phyloP scores from a whole-genome alignment of 2,329 filamentous ascomycete genomes.

The Pseudogymnoascus sp. region DNA sequence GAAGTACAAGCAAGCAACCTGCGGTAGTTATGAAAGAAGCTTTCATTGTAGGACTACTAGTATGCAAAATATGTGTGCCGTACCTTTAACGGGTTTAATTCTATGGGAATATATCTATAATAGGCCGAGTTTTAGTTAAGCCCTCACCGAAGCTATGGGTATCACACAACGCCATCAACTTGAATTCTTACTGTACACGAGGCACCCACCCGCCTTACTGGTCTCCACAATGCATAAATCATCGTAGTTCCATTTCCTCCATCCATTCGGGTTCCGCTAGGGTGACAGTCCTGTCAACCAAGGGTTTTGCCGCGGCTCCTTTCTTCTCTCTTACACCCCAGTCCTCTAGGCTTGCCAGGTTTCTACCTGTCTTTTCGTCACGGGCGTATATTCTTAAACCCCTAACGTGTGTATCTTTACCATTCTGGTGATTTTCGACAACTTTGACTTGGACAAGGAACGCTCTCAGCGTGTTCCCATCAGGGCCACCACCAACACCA shows the following conservation, averaged over 20 bases:
- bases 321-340: neutral
- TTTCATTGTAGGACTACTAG: neutral
- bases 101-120: neutral
- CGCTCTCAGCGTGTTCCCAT: constrained; percentile 69
- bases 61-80: neutral
- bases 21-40: neutral
- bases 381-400: constrained; percentile 75
- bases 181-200: neutral
- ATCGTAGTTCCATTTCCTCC: constrained; percentile 28
- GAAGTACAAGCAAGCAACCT: neutral
- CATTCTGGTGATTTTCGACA: constrained; percentile 96
- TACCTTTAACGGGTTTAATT: neutral
- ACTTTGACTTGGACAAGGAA: constrained; percentile 88
- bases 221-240: neutral
- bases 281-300: constrained; percentile 12
- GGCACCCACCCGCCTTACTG: neutral
- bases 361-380: constrained; percentile 22
- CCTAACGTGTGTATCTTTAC: constrained; percentile 95
- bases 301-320: constrained; percentile 7
- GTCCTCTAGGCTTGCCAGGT: constrained; percentile 13
- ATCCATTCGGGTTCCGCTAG: constrained; percentile 27
- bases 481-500: constrained; percentile 48
- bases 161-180: constrained; percentile 2
- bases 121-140: neutral
- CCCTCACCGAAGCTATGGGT: neutral